Base-by-base conservation (phyloP, 2,329 filamentous ascomycete genomes). In the Fusarium sp. region DNA sequence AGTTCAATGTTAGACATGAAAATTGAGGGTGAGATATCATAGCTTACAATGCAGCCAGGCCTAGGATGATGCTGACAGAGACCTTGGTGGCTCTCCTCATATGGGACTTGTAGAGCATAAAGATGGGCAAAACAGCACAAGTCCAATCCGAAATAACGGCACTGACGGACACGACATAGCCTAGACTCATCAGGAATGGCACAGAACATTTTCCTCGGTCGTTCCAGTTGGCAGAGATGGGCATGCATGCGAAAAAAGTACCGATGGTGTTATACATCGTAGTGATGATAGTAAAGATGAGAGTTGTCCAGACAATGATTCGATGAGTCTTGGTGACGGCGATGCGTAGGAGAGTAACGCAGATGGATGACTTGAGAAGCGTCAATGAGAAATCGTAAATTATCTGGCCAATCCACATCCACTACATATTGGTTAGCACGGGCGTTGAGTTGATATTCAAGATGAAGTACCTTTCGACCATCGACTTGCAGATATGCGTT, bases 281-380 rank as follows among this genome's bases (percentile, higher is more conserved):
- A 1, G 65, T 69, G 36, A 74, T 28, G 3, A 55, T 35, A 0
- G 68, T 57, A 16, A 58, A 48, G 18, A 48, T 18, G 11, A 74
- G 59, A 4, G 61, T 72, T 2, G 16, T 7, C 71, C 72, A 74
- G 8, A 74, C 28, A 22, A 74, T 61, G 4, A 48, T 57, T 7
- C 71, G 68, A 14, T 74, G 71, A 5, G 26, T n/a, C 12, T 48
- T 70, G 3, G 28, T 44, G 6, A 74, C 61, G 5, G 72, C 68
- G 13, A 74, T 74, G 2, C 72, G 71, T 7, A 74, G 50, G 1
- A 74, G 51, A 1, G 61, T 74, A 14, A 70, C 41, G 24, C 72
- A 74, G 39, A 74, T 74, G 3, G 71, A 66, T 3, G 45, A 11
- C n/a, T 74, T 74, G 15, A 74, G 60, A n/a, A 62, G 68, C 3